Evolutionary conservation across 805 yeast genomes (phyloP).

Genomic region (Cyberlindnera maritima): DNA sequence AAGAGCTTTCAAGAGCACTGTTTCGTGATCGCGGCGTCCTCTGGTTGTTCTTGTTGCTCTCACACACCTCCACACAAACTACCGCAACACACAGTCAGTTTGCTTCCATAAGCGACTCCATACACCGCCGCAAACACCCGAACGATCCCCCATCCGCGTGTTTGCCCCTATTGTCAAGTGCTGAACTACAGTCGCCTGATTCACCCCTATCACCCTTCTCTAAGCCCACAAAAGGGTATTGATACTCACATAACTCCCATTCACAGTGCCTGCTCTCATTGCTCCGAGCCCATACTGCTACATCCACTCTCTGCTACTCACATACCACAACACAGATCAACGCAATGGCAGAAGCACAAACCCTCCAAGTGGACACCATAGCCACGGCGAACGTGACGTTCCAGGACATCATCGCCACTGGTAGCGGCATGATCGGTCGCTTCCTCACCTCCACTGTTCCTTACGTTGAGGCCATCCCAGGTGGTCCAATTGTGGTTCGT

Average conservation of each 20-base stretch:
- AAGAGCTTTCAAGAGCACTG: no score
- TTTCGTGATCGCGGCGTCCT: no score
- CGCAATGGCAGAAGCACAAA: neutral
- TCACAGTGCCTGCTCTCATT: no score
- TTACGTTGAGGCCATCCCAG: slow-evolving; percentile 39
- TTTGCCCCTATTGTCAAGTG: neutral
- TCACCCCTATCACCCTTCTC: neutral
- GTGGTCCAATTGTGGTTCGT: slow-evolving; percentile 56
- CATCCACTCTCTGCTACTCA: no score
- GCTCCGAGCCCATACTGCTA: no score
- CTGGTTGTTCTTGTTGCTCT: no score
- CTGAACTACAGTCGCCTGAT: neutral
- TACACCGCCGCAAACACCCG: no score
- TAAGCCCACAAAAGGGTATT: neutral
- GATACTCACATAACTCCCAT: neutral
- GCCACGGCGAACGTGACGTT: slow-evolving; percentile 13
- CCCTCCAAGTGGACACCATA: neutral
- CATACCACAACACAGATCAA: no score
- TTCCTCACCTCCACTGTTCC: slow-evolving; percentile 7
- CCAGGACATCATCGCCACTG: slow-evolving; percentile 16
- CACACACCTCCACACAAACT: no score
- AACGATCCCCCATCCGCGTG: neutral
- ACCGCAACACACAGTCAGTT: no score
- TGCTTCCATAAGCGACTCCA: no score
- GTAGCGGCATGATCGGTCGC: slow-evolving; percentile 4